Evolutionary conservation across 2,329 filamentous ascomycete genomes (phyloP).

Genomic region (Colletotrichum shisoi): DNA sequence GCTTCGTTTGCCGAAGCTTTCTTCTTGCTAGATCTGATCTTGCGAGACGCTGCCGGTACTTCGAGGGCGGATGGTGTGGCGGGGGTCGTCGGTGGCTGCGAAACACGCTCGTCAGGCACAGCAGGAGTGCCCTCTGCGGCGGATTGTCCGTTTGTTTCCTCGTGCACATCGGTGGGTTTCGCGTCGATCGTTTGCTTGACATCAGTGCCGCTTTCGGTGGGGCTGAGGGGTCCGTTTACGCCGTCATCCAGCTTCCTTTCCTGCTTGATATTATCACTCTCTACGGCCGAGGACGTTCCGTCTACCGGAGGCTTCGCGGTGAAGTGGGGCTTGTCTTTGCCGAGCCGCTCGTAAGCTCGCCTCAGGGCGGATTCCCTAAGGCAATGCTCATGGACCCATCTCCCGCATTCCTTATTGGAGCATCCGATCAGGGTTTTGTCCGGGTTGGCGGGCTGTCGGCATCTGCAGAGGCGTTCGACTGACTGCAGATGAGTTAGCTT

Average conservation of each 20-base stretch:
- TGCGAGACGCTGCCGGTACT: conserved; percentile 37
- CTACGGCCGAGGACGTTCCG: conserved; percentile 38
- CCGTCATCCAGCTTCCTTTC: conserved; percentile 35
- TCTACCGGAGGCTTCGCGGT: conserved; percentile 44
- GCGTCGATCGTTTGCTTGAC: conserved; percentile 63
- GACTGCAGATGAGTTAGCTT: conserved; percentile 49
- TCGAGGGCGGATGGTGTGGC: conserved; percentile 29
- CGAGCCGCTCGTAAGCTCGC: conserved; percentile 59
- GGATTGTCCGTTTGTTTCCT: conserved; percentile 52
- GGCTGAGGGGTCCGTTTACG: conserved; percentile 55
- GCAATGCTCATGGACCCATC: conserved; percentile 71
- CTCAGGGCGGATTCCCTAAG: conserved; percentile 64
- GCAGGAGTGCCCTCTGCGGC: conserved; percentile 40
- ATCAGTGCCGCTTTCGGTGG: conserved; percentile 59
- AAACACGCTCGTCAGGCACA: conserved; percentile 40
- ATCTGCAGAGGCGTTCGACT: conserved; percentile 66
- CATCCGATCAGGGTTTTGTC: conserved; percentile 68
- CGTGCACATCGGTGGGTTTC: conserved; percentile 56
- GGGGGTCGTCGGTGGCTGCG: conserved; percentile 41
- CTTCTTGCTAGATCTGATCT: conserved; percentile 44
- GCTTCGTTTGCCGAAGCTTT: conserved; percentile 49
- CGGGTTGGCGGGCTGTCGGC: conserved; percentile 67
- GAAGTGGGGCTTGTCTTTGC: conserved; percentile 60
- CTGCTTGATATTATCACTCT: conserved; percentile 50
- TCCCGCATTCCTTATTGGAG: conserved; percentile 61